These are phyloP conservation scores for Balansia obtecta DNA, from an alignment of 2,329 filamentous ascomycete species.

Conservation along the genomic window DNA sequence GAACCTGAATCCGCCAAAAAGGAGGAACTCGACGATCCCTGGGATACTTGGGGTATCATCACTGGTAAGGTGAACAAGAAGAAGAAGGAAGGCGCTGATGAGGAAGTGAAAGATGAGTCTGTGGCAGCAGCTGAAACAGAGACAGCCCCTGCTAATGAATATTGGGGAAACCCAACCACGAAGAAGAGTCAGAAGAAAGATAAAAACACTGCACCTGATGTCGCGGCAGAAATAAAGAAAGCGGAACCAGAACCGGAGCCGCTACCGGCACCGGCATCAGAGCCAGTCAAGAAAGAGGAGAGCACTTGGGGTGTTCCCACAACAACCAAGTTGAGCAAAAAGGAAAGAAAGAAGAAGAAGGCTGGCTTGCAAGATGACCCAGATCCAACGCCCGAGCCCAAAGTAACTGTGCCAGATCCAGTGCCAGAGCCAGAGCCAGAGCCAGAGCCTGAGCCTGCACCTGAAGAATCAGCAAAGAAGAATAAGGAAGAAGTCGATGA, in stretches of 20 bases:
- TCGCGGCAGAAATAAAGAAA: slow-evolving; percentile 12
- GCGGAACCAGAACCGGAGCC: slow-evolving; percentile 15
- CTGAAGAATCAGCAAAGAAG: slow-evolving; percentile 5
- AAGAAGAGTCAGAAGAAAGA: slow-evolving; percentile 31
- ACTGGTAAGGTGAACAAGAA: slow-evolving; percentile 8
- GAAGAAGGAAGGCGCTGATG: slow-evolving; percentile 10
- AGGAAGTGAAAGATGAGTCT: slow-evolving; percentile 9
- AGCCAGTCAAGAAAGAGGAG: slow-evolving; percentile 18
- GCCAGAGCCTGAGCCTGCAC: slow-evolving; percentile 6
- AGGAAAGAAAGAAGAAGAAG: slow-evolving; percentile 18
- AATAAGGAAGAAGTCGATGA: slow-evolving; percentile 14
- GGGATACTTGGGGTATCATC: slow-evolving; percentile 4
- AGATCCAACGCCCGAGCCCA: slow-evolving; percentile 6
- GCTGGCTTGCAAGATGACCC: slow-evolving; percentile 12
- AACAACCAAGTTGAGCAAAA: slow-evolving; percentile 16
- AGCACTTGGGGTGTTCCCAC: slow-evolving; percentile 17
- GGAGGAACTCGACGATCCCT: slow-evolving; percentile 8
- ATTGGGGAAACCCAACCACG: slow-evolving; percentile 14
- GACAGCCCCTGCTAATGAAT: slow-evolving; percentile 7
- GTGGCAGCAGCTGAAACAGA: slow-evolving; percentile 5
- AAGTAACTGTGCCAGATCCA: not conserved
- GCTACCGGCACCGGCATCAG: slow-evolving; percentile 10
- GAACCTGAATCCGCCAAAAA: slow-evolving; percentile 8
- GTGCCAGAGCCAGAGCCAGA: slow-evolving; percentile 3
- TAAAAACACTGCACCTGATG: slow-evolving; percentile 16